These are phyloP conservation scores for Fusarium pseudonygamai DNA, from an alignment of 2,329 filamentous ascomycete genomes.

Conservation along the genomic window DNA sequence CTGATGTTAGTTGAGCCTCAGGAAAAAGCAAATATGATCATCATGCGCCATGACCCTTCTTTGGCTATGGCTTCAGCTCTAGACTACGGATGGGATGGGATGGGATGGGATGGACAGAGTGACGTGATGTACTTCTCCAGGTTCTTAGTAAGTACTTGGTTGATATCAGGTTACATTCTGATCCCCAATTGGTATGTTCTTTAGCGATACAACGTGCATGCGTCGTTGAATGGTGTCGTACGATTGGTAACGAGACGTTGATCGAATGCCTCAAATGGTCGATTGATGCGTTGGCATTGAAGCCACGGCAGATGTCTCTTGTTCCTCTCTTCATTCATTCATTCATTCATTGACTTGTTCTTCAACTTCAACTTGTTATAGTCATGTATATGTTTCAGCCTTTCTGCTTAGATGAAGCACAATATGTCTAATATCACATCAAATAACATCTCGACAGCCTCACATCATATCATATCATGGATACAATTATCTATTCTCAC, in stretches of 20 bases:
- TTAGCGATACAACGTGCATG: not conserved
- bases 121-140: not conserved
- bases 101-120: not conserved
- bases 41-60: conserved; percentile 11
- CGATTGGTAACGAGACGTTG: conserved; percentile 31
- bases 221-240: conserved; percentile 33
- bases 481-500: not conserved
- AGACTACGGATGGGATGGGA: not conserved
- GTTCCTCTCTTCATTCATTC: not conserved
- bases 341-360: not conserved
- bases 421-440: not conserved
- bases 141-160: not conserved
- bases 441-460: not conserved
- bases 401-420: not conserved
- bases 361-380: not conserved
- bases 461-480: not conserved
- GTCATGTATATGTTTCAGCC: not conserved
- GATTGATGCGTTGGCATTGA: conserved; percentile 38
- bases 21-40: conserved; percentile 9
- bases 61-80: conserved; percentile 8
- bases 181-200: not conserved
- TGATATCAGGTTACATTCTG: not conserved
- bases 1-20: conserved; percentile 5
- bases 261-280: conserved; percentile 32
- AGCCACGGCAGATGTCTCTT: conserved; percentile 23